A percentile compares a stretch with the other conserved stretches of the same genome.
These are phyloP conservation scores for Vigna unguiculata DNA, from an alignment of 306 rosid species.

Conservation along the genomic window DNA sequence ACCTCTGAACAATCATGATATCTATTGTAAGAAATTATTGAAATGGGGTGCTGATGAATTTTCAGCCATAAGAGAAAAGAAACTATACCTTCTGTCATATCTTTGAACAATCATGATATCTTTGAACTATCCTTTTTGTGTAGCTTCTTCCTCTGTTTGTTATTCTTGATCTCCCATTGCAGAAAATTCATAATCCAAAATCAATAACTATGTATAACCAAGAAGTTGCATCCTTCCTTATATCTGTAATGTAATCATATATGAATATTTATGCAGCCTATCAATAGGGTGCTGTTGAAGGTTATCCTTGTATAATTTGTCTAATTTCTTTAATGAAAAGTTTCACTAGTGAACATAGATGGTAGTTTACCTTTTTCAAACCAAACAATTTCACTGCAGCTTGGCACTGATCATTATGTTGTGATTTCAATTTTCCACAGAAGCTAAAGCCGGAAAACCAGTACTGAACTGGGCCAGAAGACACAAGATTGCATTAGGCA, in stretches of 20 bases:
- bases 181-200: background rate
- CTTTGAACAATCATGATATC: constrained; percentile 13
- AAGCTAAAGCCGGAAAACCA: constrained; percentile 81
- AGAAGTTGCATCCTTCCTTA: background rate
- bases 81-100: constrained; percentile 11
- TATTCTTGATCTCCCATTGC: constrained; percentile 28
- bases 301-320: constrained; percentile 16
- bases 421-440: constrained; percentile 55
- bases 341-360: background rate
- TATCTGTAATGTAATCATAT: background rate
- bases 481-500: constrained; percentile 88
- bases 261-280: constrained; percentile 5
- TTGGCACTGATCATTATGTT: constrained; percentile 35
- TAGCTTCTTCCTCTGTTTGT: background rate
- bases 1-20: constrained; percentile 5
- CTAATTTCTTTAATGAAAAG: constrained; percentile 21
- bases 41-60: constrained; percentile 3
- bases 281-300: background rate
- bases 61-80: constrained; percentile 18
- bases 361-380: constrained; percentile 5
- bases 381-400: background rate
- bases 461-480: constrained; percentile 96
- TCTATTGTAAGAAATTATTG: constrained; percentile 12
- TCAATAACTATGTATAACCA: constrained; percentile 6
- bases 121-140: too few relatives aligned